Percentiles rank a stretch among this genome's conserved stretches.
These are phyloP conservation scores for Nannochloris sp. DNA, from an alignment of 139 green algal species.

Conservation along the genomic window DNA sequence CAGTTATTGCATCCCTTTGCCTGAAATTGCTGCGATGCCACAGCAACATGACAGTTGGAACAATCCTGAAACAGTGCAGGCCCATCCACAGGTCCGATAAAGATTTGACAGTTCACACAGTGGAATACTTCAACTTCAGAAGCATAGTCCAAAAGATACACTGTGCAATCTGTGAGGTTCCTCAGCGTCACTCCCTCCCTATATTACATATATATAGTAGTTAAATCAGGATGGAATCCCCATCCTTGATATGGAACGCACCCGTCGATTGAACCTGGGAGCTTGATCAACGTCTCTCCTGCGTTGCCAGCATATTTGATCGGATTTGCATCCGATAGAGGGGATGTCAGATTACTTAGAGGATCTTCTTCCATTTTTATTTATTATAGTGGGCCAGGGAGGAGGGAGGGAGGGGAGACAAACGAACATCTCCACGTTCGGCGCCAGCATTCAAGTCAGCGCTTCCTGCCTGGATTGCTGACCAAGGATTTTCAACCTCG, in stretches of 20 bases:
- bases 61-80: slow-evolving; percentile 35
- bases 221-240: not conserved
- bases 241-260: slow-evolving; percentile 4
- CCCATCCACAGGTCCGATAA: slow-evolving; percentile 49
- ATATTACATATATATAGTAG: not conserved
- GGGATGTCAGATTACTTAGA: no score
- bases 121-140: slow-evolving; percentile 38
- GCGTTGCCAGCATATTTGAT: slow-evolving; percentile 21
- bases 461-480: no score
- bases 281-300: slow-evolving; percentile 36
- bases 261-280: slow-evolving; percentile 40
- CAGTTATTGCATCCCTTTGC: slow-evolving; percentile 29
- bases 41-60: slow-evolving; percentile 26
- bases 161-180: slow-evolving; percentile 15
- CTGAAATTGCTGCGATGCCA: slow-evolving; percentile 42
- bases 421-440: no score
- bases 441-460: no score
- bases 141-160: slow-evolving; percentile 51
- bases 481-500: no score
- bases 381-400: no score
- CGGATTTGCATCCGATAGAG: not conserved
- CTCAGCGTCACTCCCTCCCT: slow-evolving; percentile 27
- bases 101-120: slow-evolving; percentile 45
- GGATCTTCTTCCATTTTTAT: no score
- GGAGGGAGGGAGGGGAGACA: no score